Evolutionary conservation across 805 yeast genomes (phyloP).

Genomic region (Candida orba): DNA sequence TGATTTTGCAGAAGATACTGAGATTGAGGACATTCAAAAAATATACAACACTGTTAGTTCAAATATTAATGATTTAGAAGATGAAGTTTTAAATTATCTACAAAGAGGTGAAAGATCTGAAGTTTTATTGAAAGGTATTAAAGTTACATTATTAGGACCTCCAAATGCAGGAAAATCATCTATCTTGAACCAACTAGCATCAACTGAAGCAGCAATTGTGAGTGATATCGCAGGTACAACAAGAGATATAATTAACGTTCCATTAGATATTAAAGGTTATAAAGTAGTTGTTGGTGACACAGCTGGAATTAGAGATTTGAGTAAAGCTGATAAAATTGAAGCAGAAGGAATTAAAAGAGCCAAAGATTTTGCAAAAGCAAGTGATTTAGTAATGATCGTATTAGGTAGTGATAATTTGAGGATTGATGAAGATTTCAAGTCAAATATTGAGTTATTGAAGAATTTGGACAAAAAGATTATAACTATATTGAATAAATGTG

Average conservation of each 20-base stretch:
- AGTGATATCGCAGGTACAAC: conserved; percentile 93
- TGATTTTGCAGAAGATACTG: conserved; percentile 94
- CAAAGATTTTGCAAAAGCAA: conserved; percentile 42
- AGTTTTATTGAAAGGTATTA: conserved; percentile 65
- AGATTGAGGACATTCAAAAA: conserved; percentile 54
- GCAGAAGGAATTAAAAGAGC: conserved; percentile 79
- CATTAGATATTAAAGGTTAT: conserved; percentile 74
- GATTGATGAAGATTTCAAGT: conserved; percentile 32
- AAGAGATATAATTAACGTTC: conserved; percentile 77
- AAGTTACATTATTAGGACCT: conserved; percentile 72
- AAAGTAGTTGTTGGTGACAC: conserved; percentile 86
- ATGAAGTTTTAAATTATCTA: conserved; percentile 37
- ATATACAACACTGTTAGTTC: conserved; percentile 44
- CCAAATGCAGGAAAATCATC: conserved; percentile 98
- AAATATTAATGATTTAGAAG: conserved; percentile 34
- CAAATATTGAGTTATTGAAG: conserved; percentile 13
- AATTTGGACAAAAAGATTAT: conserved; percentile 25
- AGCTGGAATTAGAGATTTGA: conserved; percentile 69
- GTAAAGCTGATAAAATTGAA: conserved; percentile 53
- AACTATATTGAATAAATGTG: conserved; percentile 55
- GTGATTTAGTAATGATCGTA: conserved; percentile 68
- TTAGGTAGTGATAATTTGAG: conserved; percentile 39
- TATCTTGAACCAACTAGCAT: conserved; percentile 64
- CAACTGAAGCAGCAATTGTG: conserved; percentile 83
- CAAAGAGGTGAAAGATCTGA: conserved; percentile 48